phyloP scores from a whole-genome alignment of 352 stramenopile genomes.

The Globisporangium apiculatum region DNA sequence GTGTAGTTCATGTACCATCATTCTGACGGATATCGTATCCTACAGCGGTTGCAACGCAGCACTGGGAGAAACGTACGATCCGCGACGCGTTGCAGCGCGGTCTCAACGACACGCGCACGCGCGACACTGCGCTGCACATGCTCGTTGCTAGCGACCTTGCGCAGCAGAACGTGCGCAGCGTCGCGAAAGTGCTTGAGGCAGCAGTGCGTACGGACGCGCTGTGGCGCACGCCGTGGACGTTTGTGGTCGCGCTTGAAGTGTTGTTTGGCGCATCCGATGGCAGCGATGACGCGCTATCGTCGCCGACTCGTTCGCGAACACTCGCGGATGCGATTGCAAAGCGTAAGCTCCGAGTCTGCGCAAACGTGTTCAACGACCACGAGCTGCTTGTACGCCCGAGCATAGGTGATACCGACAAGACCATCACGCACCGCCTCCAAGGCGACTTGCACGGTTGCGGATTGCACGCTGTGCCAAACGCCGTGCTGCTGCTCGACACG shows the following conservation, averaged over 20 bases:
- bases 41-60: constrained; percentile 29
- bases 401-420: too few relatives aligned
- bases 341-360: constrained; percentile 21
- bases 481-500: constrained; percentile 23
- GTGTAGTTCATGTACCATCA: not conserved
- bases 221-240: constrained; percentile 33
- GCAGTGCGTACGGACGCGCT: constrained; percentile 29
- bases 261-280: constrained; percentile 29
- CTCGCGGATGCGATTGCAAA: constrained; percentile 29
- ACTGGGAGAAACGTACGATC: constrained; percentile 42
- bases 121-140: constrained; percentile 26
- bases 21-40: too few relatives aligned
- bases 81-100: constrained; percentile 27
- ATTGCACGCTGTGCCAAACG: constrained; percentile 26
- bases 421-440: too few relatives aligned
- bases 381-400: constrained; percentile 12
- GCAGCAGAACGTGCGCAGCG: constrained; percentile 30
- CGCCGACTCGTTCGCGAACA: not conserved
- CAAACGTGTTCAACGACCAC: constrained; percentile 6
- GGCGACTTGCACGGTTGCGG: constrained; percentile 2
- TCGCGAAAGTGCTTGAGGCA: constrained; percentile 27
- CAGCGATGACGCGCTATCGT: not conserved
- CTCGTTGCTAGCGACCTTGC: constrained; percentile 34
- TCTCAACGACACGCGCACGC: constrained; percentile 21
- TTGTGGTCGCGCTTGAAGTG: constrained; percentile 47